Base-by-base conservation (phyloP, 2,329 filamentous ascomycete genomes). In the Xenoacremonium recifei region DNA sequence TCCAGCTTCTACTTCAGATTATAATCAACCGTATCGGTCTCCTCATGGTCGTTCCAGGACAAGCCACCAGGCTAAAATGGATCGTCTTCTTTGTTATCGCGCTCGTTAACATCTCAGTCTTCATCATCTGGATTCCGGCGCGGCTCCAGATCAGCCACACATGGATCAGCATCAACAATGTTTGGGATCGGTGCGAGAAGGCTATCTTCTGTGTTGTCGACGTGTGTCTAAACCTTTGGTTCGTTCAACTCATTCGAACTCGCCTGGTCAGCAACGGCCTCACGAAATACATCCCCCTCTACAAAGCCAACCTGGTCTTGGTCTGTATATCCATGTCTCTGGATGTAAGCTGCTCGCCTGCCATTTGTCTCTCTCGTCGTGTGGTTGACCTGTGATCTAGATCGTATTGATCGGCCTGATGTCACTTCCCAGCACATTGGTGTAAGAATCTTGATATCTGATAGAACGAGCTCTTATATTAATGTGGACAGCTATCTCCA, bases 141-240 rank as follows among this genome's bases (percentile, higher is more conserved):
- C 70, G 72, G 2, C 57, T 77, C 1, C 66, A 73, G 31, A 62
- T 71, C 5, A 68, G 53, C 6, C 39, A 67, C 0, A 53, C 39
- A 1, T 77, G 68, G 39, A 62, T 76, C 19, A 48, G 57, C 16
- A 55, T 76, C 34, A 79, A 79, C 49, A 50, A 66, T 0, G 59
- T 73, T 33, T 80, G 76, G 76, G 76, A 79, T 35, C 69, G 74
- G 6, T 63, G 64, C 34, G 74, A 77, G 23, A 80, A 79, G 50
- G 64, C 67, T 3, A 65, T 79, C 3, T 76, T 76, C 44, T 59
- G 73, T 2, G 35, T 76, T 3, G 64, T 77, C 2, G 76, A 79
- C 41, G 70, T 59, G 1, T 51, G 44, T 0, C 56, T 80, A 21
- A 80, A 79, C 45, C 60, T 61, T 19, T 77, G 75, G 50, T 80